Base-by-base conservation (phyloP, 306 rosid genomes). In the Begonia masoniana region DNA sequence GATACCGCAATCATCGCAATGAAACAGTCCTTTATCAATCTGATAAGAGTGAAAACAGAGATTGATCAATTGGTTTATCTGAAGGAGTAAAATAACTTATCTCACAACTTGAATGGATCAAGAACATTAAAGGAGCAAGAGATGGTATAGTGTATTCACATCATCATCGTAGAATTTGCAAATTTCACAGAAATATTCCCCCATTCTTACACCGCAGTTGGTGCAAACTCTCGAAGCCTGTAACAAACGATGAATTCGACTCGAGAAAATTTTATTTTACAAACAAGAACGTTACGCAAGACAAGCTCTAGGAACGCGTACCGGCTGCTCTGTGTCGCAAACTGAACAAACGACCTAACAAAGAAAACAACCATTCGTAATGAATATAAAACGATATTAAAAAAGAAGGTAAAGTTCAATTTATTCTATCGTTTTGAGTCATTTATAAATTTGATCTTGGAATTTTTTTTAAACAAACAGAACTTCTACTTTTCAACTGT, bases 321-420 rank as follows among this genome's bases (percentile, higher is more conserved):
- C 96, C 46, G 93, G 95, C 62, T 92, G 99, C 82, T 91, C 99
- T 50, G 99, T 79, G 71, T 86, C 99, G 63, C 99, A 92, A 65
- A 83, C 94, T 15, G 92, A 62, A 66, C 96, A 91, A 69, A 91
- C 78, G 59, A 91, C 93, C 96, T 91, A 88, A 70, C 39, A 31
- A 31, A 31, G 39, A 31, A 31, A 31, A 31, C 9, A 31, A 31
- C 9, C 39, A 31, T 31, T 31, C 39, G 8, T 31, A 0, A 21
- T 21, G 24, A 21, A 21, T 21, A 21, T 21, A 0, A 21, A 21
- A 21, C 3, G 24, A 21, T 21, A 21, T 21, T 21, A 21, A 21
- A 21, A 21, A 21, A 21, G 3, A 21, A 21, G 3, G 24, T 21
- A 21, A 21, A 21, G 24, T 21, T 1, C 24, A 21, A 21, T 21